These are phyloP conservation scores for Hanseniaspora uvarum DNA, from an alignment of 1,139 yeast genomes.

Conservation along the genomic window DNA sequence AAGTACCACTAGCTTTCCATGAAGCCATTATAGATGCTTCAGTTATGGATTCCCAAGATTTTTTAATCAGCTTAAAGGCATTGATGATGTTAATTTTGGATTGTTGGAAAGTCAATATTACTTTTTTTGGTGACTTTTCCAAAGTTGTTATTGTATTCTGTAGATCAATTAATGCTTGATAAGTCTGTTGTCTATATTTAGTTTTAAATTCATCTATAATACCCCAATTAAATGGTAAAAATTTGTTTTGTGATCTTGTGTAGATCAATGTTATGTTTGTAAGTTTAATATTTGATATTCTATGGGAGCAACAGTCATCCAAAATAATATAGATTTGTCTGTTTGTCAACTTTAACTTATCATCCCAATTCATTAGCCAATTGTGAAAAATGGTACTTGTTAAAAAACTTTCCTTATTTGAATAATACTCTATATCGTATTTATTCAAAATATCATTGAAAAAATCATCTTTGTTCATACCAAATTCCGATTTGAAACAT, in stretches of 20 bases:
- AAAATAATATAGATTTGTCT: slow-evolving; percentile 47
- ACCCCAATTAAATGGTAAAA: slow-evolving; percentile 57
- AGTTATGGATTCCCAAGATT: slow-evolving; percentile 47
- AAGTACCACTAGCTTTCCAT: slow-evolving; percentile 42
- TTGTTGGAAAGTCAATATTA: slow-evolving; percentile 30
- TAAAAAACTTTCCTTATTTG: slow-evolving; percentile 54
- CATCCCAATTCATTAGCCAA: slow-evolving; percentile 51
- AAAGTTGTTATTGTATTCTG: slow-evolving; percentile 29
- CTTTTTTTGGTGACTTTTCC: slow-evolving; percentile 24
- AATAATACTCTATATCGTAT: slow-evolving; percentile 47
- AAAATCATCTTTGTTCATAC: neutral
- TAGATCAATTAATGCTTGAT: slow-evolving; percentile 39
- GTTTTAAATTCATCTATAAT: slow-evolving; percentile 53
- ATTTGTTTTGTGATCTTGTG: slow-evolving; percentile 35
- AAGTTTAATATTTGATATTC: slow-evolving; percentile 48
- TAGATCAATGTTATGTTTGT: slow-evolving; percentile 41
- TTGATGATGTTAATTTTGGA: slow-evolving; percentile 42
- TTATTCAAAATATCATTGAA: slow-evolving; percentile 39
- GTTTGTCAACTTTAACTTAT: slow-evolving; percentile 36
- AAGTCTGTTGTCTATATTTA: slow-evolving; percentile 50
- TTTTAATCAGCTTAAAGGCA: slow-evolving; percentile 49
- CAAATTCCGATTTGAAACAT: slow-evolving; percentile 40
- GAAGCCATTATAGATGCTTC: slow-evolving; percentile 40
- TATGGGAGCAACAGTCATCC: slow-evolving; percentile 56
- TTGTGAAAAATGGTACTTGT: slow-evolving; percentile 58